These are phyloP conservation scores for Kazachstania taianensis DNA, from an alignment of 805 yeast genomes.

Conservation along the genomic window DNA sequence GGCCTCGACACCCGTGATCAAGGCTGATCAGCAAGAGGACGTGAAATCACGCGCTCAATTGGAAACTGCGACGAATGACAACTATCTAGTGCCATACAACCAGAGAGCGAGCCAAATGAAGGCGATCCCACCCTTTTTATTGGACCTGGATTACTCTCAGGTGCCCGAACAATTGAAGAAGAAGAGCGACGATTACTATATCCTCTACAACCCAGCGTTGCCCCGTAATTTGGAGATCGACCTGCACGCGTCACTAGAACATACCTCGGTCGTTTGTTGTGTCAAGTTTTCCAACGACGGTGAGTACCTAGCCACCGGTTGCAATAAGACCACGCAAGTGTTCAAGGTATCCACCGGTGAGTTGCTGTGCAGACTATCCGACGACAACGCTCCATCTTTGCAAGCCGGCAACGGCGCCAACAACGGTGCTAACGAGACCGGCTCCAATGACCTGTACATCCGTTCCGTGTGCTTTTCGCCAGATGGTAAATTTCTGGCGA, in stretches of 20 bases:
- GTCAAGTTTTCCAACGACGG: constrained; percentile 91
- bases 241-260: constrained; percentile 81
- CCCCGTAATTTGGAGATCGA: constrained; percentile 73
- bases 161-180: constrained; percentile 77
- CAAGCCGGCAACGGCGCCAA: constrained; percentile 2
- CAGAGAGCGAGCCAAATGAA: constrained; percentile 47
- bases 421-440: constrained; percentile 1
- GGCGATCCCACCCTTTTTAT: constrained; percentile 67
- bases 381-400: constrained; percentile 38
- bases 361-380: constrained; percentile 73
- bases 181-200: constrained; percentile 76
- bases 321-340: constrained; percentile 92
- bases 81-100: constrained; percentile 31
- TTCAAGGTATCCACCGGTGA: constrained; percentile 89
- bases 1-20: constrained; percentile 7
- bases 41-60: not conserved
- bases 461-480: constrained; percentile 96
- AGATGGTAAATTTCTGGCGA: constrained; percentile 84
- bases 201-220: constrained; percentile 81
- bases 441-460: constrained; percentile 66
- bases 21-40: not conserved
- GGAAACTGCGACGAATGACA: constrained; percentile 11
- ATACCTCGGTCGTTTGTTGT: constrained; percentile 92
- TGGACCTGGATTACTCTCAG: constrained; percentile 67
- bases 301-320: constrained; percentile 92